These are phyloP conservation scores for Pseudopediastrum boryanum DNA, from an alignment of 139 green algal species.

Conservation along the genomic window DNA sequence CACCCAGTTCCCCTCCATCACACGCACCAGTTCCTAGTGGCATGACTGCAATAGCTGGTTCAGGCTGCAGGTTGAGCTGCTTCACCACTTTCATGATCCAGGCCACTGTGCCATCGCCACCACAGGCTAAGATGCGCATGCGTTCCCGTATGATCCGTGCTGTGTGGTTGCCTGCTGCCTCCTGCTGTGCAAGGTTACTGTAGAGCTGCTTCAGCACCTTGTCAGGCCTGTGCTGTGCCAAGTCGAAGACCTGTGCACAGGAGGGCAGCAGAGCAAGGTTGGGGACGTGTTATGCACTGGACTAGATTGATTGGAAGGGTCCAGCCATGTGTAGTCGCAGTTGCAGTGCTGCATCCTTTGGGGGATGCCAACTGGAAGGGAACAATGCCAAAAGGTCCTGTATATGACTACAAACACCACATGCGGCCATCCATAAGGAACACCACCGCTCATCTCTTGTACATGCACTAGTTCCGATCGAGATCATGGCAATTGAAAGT, in stretches of 20 bases:
- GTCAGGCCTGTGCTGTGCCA: slow-evolving; percentile 69
- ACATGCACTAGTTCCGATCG: too few relatives aligned
- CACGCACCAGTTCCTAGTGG: slow-evolving; percentile 81
- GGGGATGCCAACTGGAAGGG: too few relatives aligned
- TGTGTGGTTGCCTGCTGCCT: slow-evolving; percentile 43
- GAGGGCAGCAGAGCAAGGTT: neutral
- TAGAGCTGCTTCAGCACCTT: slow-evolving; percentile 75
- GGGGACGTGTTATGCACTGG: too few relatives aligned
- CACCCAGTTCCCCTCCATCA: too few relatives aligned
- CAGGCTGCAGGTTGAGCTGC: slow-evolving; percentile 66
- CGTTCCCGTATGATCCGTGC: slow-evolving; percentile 54
- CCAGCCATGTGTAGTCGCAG: too few relatives aligned
- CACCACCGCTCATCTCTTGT: too few relatives aligned
- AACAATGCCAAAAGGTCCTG: too few relatives aligned
- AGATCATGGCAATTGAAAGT: too few relatives aligned
- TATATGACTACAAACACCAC: too few relatives aligned
- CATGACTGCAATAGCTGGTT: slow-evolving; percentile 80
- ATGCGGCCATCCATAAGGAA: too few relatives aligned
- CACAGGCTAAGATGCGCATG: slow-evolving; percentile 80
- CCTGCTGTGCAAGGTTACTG: slow-evolving; percentile 60
- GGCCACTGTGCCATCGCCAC: slow-evolving; percentile 76
- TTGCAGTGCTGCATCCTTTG: too few relatives aligned
- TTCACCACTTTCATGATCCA: slow-evolving; percentile 77
- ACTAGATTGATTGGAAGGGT: too few relatives aligned
- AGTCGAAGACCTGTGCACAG: slow-evolving; percentile 78